A percentile compares a stretch with the other conserved stretches of the same genome.
Evolutionary conservation across 345 rosid species (phyloP).

Genomic region (Lumnitzera littorea): DNA sequence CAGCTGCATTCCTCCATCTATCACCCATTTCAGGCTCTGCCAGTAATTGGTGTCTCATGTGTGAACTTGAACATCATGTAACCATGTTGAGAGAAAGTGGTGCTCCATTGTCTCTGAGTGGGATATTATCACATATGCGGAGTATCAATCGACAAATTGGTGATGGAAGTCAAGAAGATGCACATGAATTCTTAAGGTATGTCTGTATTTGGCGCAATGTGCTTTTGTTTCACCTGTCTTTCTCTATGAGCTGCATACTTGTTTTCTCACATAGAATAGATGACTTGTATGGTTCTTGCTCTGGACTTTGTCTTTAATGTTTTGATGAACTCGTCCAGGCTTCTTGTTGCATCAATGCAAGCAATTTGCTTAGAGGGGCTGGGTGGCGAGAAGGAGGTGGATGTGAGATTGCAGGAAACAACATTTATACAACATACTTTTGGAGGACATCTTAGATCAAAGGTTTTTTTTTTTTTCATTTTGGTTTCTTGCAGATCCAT

Average conservation of each 20-base stretch:
- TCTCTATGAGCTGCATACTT: neutral
- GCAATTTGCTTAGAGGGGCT: conserved; percentile 71
- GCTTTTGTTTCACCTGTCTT: neutral
- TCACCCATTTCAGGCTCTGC: conserved; percentile 41
- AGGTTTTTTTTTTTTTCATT: conserved; percentile 26
- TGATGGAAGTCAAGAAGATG: conserved; percentile 87
- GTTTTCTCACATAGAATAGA: neutral
- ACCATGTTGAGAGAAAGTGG: conserved; percentile 63
- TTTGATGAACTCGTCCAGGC: conserved; percentile 32
- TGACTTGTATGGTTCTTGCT: neutral
- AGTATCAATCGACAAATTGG: conserved; percentile 67
- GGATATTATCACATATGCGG: conserved; percentile 60
- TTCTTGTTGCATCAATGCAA: conserved; percentile 75
- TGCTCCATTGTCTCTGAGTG: conserved; percentile 60
- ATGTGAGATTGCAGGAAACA: conserved; percentile 66
- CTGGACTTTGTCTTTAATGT: conserved; percentile 1
- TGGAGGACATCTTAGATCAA: conserved; percentile 73
- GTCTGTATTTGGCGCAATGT: neutral
- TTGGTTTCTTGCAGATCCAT: neutral
- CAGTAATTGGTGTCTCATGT: conserved; percentile 76
- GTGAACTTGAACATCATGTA: conserved; percentile 83
- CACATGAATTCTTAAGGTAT: conserved; percentile 84
- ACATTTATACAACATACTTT: conserved; percentile 77
- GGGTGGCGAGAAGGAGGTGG: conserved; percentile 73
- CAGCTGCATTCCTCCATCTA: neutral